Conservation (phyloP, 495 filamentous ascomycete genomes). For the Penicillium antarcticum region DNA sequence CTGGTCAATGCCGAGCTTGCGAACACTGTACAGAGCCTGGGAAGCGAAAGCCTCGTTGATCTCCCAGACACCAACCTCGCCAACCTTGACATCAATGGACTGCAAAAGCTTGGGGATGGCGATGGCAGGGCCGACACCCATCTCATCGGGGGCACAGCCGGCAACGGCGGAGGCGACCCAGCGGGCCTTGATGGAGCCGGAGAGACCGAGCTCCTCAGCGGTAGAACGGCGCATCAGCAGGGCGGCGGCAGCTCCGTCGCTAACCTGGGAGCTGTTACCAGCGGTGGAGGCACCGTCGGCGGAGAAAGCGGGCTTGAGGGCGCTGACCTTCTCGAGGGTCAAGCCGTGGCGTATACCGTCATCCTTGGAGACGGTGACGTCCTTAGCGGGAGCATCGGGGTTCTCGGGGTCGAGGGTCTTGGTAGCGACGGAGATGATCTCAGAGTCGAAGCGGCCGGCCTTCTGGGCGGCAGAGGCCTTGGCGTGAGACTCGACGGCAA, state of each 20-base stretch:
- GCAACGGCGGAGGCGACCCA: conserved; percentile 72
- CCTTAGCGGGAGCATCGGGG: conserved; percentile 58
- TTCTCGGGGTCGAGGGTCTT: conserved; percentile 55
- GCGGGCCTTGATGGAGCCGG: conserved; percentile 66
- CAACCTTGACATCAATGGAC: conserved; percentile 57
- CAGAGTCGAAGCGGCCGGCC: conserved; percentile 66
- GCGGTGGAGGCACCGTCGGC: conserved; percentile 71
- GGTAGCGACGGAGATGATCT: conserved; percentile 73
- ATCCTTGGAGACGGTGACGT: conserved; percentile 64
- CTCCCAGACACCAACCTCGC: conserved; percentile 87
- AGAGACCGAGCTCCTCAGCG: conserved; percentile 70
- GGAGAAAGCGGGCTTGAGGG: conserved; percentile 83
- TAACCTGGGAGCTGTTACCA: conserved; percentile 83
- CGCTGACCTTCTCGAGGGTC: conserved; percentile 64
- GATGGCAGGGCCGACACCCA: conserved; percentile 85
- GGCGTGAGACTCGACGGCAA: conserved; percentile 70
- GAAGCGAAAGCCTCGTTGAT: conserved; percentile 95
- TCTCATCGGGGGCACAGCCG: conserved; percentile 84
- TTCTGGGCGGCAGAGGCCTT: conserved; percentile 67
- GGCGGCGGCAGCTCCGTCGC: conserved; percentile 81
- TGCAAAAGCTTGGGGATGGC: conserved; percentile 78
- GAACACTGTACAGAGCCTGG: conserved; percentile 77
- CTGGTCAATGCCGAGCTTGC: conserved; percentile 66
- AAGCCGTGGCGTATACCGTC: conserved; percentile 75
- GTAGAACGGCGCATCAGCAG: conserved; percentile 81